Base-by-base conservation (phyloP, 768 basidiomycete genomes). In the Hericium rajendrae region DNA sequence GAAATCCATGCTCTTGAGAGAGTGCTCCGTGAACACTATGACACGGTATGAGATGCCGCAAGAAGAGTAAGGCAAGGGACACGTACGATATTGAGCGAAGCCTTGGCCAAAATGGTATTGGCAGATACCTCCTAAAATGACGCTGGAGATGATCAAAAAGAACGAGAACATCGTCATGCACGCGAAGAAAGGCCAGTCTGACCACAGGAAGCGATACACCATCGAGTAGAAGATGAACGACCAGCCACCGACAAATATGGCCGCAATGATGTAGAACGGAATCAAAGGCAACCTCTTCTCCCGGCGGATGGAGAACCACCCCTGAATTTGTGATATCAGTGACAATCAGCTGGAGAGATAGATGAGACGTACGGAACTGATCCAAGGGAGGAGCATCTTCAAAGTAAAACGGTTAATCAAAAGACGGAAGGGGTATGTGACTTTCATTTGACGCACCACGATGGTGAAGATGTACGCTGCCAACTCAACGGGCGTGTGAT, bases 81-180 rank as follows among this genome's bases (percentile, higher is more conserved):
- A 72, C 81, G 59, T 62, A 85, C 83, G 66, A 62, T 82, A 84
- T 55, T 84, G 71, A 0, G 74, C 73, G 12, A 83, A 72, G 0
- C 83, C 83, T 58, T 77, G 74, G 51, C 71, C 77, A 61, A 84
- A 85, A 61, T 81, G 78, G 16, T 73, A 59, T 60, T 77, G 71
- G 62, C 80, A 83, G 24, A 80, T 65, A 53, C 76, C 61, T 8
- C 76, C 80, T 13, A 84, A 70, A 28, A 74, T 65, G 41, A 74
- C 68, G 51, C 74, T 78, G 18, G 73, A 69, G 48, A 69, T 13
- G 28, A 70, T 59, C 10, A 70, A 51, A 38, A 67, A 13, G 60
- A 80, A 72, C 0, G 81, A 78, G 6, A 73, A 66, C 22, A 68
- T 48, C 9, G 76, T 76, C 61, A 74, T 73, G 65, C 72, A 71